Evolutionary conservation across 2,329 filamentous ascomycete species (phyloP).

Genomic region (Sporothrix brasiliensis): DNA sequence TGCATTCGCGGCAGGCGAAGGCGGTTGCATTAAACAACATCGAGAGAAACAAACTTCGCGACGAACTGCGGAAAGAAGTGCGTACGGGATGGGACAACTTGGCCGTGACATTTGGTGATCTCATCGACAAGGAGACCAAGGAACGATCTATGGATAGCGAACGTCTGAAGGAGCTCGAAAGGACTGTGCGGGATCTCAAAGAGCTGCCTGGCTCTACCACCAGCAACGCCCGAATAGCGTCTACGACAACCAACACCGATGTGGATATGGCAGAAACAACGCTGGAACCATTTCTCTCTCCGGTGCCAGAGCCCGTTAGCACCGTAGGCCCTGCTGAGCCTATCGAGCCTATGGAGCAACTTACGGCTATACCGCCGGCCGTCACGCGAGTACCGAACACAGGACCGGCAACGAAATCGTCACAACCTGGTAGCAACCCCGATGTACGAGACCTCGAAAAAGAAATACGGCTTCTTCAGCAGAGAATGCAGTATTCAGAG

Average conservation of each 20-base stretch:
- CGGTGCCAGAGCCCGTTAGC: conserved; percentile 5
- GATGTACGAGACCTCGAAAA: neutral
- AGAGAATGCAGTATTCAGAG: conserved; percentile 18
- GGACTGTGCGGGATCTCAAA: conserved; percentile 7
- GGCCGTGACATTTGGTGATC: conserved; percentile 18
- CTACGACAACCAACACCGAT: neutral
- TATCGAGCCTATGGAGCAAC: neutral
- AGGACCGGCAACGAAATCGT: neutral
- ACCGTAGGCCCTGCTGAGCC: neutral
- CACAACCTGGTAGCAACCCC: neutral
- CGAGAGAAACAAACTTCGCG: neutral
- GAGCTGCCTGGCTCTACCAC: neutral
- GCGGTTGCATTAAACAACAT: neutral
- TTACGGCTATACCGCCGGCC: neutral
- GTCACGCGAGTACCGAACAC: neutral
- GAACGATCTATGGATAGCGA: conserved; percentile 16
- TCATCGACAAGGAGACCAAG: conserved; percentile 18
- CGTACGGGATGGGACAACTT: neutral
- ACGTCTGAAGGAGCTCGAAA: conserved; percentile 23
- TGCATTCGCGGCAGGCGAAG: conserved; percentile 12
- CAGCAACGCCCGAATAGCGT: neutral
- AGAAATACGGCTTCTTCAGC: conserved; percentile 22
- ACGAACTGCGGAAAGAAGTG: neutral
- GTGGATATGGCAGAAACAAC: neutral
- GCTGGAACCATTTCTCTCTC: conserved; percentile 13